phyloP scores from a whole-genome alignment of 257 asterid species.

The Plantago ovata region DNA sequence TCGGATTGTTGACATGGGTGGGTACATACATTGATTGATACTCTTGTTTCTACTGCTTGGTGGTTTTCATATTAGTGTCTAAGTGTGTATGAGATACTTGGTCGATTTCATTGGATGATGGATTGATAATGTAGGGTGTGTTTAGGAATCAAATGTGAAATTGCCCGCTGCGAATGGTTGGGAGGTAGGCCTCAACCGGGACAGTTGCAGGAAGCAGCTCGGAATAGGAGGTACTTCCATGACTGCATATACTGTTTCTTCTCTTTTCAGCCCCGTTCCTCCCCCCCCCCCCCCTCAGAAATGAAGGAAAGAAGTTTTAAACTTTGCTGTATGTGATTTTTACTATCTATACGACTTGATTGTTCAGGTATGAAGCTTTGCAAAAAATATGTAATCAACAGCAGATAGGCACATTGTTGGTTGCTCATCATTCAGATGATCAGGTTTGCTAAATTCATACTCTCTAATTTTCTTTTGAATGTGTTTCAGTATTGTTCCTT shows the following conservation, averaged over 20 bases:
- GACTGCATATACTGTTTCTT: neutral
- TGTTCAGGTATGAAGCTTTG: constrained; percentile 62
- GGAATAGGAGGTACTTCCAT: constrained; percentile 61
- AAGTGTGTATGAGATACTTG: constrained; percentile 20
- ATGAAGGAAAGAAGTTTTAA: neutral
- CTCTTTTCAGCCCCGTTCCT: neutral
- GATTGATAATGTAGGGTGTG: constrained; percentile 44
- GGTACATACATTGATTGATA: neutral
- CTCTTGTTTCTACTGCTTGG: constrained; percentile 12
- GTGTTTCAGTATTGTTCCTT: neutral
- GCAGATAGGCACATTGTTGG: constrained; percentile 52
- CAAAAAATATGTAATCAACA: constrained; percentile 52
- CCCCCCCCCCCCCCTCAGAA: neutral
- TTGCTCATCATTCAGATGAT: constrained; percentile 98
- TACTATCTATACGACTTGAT: constrained; percentile 6
- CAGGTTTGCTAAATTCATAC: constrained; percentile 47
- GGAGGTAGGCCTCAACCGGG: constrained; percentile 77
- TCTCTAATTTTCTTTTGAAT: constrained; percentile 6
- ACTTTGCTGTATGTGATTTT: neutral
- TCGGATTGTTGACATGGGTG: constrained; percentile 81
- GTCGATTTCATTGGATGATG: constrained; percentile 29
- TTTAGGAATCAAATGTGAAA: constrained; percentile 85
- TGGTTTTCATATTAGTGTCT: constrained; percentile 7
- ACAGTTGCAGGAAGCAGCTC: constrained; percentile 90
- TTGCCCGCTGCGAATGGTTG: constrained; percentile 74